Evolutionary conservation across 2,329 filamentous ascomycete genomes (phyloP).

Genomic region (Monilinia aucupariae): DNA sequence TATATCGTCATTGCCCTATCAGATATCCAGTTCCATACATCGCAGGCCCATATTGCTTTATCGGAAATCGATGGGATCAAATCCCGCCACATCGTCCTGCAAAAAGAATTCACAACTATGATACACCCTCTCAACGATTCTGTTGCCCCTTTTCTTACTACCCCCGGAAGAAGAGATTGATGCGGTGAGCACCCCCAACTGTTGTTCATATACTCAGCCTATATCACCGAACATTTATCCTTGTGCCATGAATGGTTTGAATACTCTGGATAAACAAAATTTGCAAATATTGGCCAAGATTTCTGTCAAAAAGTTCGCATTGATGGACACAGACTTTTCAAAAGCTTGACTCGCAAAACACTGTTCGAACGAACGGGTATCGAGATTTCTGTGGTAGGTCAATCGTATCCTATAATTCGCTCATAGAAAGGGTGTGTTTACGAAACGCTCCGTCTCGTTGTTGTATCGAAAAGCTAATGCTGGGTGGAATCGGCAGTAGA

Average conservation of each 20-base stretch:
- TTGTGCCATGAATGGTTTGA: conserved; percentile 2
- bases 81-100: background rate
- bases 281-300: conserved; percentile 1
- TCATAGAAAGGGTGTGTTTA: background rate
- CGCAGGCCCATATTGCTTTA: background rate
- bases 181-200: background rate
- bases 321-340: background rate
- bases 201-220: background rate
- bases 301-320: conserved; percentile 9
- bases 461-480: conserved; percentile 7
- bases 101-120: background rate
- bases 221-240: background rate
- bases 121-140: background rate
- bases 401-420: background rate
- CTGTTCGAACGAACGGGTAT: conserved; percentile 2
- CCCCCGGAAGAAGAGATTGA: background rate
- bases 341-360: background rate
- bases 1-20: background rate
- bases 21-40: background rate
- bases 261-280: background rate
- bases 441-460: conserved; percentile 7
- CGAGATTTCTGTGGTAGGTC: background rate
- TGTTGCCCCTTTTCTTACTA: background rate
- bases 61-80: background rate
- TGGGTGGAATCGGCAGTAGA: background rate